Evolutionary conservation across 345 rosid species (phyloP), one percentile per base, ranked within the genome.

Genomic region (Eucalyptus curtisii): DNA sequence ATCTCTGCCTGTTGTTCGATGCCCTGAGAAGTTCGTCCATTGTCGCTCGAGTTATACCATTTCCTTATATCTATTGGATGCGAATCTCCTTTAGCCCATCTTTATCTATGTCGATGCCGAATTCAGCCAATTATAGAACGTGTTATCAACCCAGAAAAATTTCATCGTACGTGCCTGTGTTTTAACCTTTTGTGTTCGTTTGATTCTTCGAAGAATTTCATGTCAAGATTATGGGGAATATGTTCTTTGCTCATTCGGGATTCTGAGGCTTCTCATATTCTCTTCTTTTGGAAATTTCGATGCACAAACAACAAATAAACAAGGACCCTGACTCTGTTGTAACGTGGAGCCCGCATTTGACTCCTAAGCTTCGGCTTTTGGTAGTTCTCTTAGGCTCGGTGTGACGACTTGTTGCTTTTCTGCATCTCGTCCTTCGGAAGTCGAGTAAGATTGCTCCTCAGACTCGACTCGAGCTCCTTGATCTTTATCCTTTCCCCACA

Each of bases 401-500:
- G 68, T 55, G 53, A 64, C 57, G 49, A 64, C 53, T 45, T 12
- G 64, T 42, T 48, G 84, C 88, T 42, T 66, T 48, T 89, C 66
- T 8, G 45, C 88, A 4, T 86, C 49, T 87, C 82, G 84, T 80
- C 90, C 92, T 52, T 89, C 90, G 25, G 49, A 24, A 27, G 86
- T 50, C 3, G 86, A 85, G 52, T 15, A 33, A 52, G 88, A 71
- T 50, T 90, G 88, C 87, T 88, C 91, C 50, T 86, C 84, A 47
- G 89, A 81, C 86, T 90, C 86, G 17, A 61, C 87, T 50, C 27
- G 86, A 89, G 22, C 86, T 53, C 88, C 80, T 61, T 61, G 82
- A 40, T 92, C 95, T 16, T 85, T 92, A 66, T 93, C 96, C 92
- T 95, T 96, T n/a, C 97, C 98, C 97, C 97, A 95, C 24, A 94